Evolutionary conservation across 305 asterid species (phyloP).

Genomic region (Fraxinus dipetala): DNA sequence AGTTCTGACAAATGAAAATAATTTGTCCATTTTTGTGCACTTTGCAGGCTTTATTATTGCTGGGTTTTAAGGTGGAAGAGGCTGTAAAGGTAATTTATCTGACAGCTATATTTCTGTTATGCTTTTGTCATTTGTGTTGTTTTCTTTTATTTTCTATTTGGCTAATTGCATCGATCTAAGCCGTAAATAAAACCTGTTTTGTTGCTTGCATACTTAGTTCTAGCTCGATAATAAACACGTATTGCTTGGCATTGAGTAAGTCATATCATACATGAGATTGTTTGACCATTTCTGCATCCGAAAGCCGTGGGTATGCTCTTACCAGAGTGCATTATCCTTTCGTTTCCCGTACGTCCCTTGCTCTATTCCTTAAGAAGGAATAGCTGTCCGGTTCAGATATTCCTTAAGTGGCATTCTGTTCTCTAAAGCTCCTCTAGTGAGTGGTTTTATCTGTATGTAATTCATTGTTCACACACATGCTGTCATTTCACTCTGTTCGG

Average conservation of each 20-base stretch:
- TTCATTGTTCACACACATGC: background rate
- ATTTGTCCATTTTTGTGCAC: conserved; percentile 1
- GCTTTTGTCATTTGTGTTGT: background rate
- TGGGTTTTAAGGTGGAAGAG: conserved; percentile 74
- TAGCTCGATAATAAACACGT: background rate
- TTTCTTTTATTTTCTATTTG: background rate
- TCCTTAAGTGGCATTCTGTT: background rate
- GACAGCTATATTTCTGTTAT: background rate
- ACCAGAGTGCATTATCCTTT: background rate
- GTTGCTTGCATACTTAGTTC: background rate
- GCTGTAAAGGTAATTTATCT: conserved; percentile 53
- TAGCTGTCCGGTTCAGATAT: background rate
- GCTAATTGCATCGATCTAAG: background rate
- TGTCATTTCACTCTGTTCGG: background rate
- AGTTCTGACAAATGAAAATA: background rate
- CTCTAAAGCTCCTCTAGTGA: background rate
- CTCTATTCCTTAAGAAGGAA: background rate
- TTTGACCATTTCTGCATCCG: background rate
- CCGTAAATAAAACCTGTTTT: background rate
- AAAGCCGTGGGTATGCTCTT: background rate
- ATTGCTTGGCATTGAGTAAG: background rate
- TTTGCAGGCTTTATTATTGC: conserved; percentile 72
- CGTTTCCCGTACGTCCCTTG: background rate
- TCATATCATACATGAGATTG: background rate
- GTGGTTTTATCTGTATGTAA: background rate